These are phyloP conservation scores for Coccomyxa sp. DNA, from an alignment of 139 green algal species.

Conservation along the genomic window DNA sequence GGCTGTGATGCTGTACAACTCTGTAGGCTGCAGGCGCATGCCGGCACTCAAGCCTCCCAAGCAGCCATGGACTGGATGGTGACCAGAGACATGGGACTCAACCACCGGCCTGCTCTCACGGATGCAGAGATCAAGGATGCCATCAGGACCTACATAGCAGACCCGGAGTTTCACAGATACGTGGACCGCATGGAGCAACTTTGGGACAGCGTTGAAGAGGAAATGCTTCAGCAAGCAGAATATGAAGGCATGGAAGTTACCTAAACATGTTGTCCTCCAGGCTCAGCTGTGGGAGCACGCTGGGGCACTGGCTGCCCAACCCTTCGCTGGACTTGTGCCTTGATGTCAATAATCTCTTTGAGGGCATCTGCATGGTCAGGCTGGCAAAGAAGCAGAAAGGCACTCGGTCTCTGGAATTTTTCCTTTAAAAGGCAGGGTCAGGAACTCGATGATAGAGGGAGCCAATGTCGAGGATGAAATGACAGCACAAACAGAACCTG, in stretches of 20 bases:
- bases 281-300: background rate
- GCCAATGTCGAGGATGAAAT: no score
- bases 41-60: no score
- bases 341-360: constrained; percentile 4
- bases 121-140: background rate
- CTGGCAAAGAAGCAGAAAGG: background rate
- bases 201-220: constrained; percentile 4
- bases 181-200: constrained; percentile 14
- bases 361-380: constrained; percentile 11
- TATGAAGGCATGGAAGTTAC: background rate
- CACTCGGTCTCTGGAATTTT: background rate
- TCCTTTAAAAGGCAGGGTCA: no score
- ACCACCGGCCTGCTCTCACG: background rate
- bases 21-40: no score
- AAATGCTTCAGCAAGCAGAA: background rate
- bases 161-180: constrained; percentile 11
- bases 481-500: no score
- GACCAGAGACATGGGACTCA: no score
- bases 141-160: background rate
- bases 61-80: no score
- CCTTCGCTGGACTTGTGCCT: background rate
- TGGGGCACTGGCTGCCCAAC: background rate
- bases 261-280: no score
- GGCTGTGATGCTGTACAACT: no score
- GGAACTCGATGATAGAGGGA: no score